These are phyloP conservation scores for Acacia melanoxylon DNA, from an alignment of 306 rosid species.

Conservation along the genomic window DNA sequence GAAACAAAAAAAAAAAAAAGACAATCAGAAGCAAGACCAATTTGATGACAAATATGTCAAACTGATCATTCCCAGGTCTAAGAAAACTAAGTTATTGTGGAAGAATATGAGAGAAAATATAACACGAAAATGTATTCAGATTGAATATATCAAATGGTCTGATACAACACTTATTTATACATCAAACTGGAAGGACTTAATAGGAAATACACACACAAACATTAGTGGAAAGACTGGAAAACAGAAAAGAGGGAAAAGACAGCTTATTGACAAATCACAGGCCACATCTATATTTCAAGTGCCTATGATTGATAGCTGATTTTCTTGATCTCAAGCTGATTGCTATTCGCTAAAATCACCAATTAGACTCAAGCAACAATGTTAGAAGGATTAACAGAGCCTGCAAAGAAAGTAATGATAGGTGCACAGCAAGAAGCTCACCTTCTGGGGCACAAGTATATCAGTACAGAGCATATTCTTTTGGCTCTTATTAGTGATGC, in stretches of 20 bases:
- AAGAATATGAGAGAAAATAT: too few species aligned
- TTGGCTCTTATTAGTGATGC: conserved; percentile 68
- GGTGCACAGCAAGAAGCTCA: conserved; percentile 73
- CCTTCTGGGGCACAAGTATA: conserved; percentile 70
- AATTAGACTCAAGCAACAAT: conserved; percentile 36
- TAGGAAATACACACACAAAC: too few species aligned
- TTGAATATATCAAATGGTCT: too few species aligned
- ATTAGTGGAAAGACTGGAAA: too few species aligned
- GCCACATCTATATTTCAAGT: background rate
- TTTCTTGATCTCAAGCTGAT: background rate
- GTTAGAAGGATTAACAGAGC: conserved; percentile 66
- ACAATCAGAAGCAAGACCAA: background rate
- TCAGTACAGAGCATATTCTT: conserved; percentile 76
- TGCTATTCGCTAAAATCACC: background rate
- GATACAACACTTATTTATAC: too few species aligned
- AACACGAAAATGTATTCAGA: too few species aligned
- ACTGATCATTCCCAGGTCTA: background rate
- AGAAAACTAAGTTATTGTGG: background rate
- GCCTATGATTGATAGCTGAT: background rate
- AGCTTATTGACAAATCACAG: background rate
- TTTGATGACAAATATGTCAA: background rate
- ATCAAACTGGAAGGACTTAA: too few species aligned
- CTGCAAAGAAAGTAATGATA: conserved; percentile 61
- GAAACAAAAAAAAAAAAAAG: background rate
- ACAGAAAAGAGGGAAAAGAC: too few species aligned